Evolutionary conservation across 2,329 filamentous ascomycete genomes (phyloP), one percentile per base, ranked within the genome.

Genomic region (Neofusicoccum umdonicola): DNA sequence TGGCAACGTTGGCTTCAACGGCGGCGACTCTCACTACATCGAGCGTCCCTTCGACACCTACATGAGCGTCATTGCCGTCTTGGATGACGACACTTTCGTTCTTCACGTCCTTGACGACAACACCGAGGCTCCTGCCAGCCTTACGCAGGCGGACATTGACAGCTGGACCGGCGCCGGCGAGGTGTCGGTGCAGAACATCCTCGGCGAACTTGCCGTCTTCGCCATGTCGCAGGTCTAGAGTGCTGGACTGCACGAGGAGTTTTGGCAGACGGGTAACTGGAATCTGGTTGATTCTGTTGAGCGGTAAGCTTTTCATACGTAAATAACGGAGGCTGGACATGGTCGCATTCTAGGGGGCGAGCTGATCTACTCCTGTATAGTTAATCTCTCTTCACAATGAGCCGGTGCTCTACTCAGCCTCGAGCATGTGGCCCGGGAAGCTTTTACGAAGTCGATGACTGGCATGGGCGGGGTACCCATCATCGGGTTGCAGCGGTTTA

Each of bases 1-100:
- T 67, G 70, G 76, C 37, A 73, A 93, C 77, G 77, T 77, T 39
- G 84, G 86, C 68, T 80, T 84, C 57, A 80, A 85, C 34, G 88
- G 85, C 39, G 89, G 90, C 61, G 86, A 87, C 73, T 87, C 85
- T 35, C 87, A 93, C 76, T 93, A 88, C 79, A 90, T 94, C 74
- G 78, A 81, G 47, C 87, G 91, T 35, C 91, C 91, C 3, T 80
- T 80, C 27, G 78, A 81, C 54, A 76, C 75, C 42, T 83, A 80
- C 67, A 84, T 90, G 73, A 91, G 88, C 65, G 89, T 87, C 56
- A 82, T 88, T 47, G 79, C 73, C 27, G 66, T 77, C 7, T 73
- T 73, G 67, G 67, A 73, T 31, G 69, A 72, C 35, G 73, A 70
- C 47, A 71, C 75, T 50, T 74, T 76, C 45, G 63, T 65, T 2